Percentiles rank a stretch among this genome's conserved stretches.
Conservation (phyloP, 257 asterid genomes). For the Dorcoceras hygrometricum region DNA sequence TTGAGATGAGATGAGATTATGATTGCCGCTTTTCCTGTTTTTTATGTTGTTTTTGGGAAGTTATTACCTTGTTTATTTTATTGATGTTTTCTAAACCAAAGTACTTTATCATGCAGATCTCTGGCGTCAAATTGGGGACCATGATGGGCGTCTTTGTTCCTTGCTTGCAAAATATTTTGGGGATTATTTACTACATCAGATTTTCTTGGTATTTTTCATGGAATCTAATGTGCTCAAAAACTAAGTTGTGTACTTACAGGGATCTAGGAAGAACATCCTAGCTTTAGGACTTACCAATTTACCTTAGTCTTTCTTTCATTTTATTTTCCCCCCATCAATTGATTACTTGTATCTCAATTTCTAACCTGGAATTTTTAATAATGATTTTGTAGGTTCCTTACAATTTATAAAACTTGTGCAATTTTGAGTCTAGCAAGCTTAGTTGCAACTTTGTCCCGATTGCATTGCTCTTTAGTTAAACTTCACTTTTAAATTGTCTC, state of each 20-base stretch:
- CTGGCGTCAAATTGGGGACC: slow-evolving; percentile 74
- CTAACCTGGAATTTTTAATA: not conserved
- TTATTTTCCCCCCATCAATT: not conserved
- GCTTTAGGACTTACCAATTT: not conserved
- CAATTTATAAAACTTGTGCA: slow-evolving; percentile 4
- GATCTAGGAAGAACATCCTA: slow-evolving; percentile 1
- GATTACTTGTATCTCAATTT: slow-evolving; percentile 1
- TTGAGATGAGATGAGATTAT: too few species aligned
- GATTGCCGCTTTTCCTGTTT: slow-evolving; percentile 5
- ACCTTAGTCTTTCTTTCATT: not conserved
- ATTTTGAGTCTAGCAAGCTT: not conserved
- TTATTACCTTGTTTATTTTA: slow-evolving; percentile 14
- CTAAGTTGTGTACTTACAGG: not conserved
- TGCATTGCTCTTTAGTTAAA: not conserved
- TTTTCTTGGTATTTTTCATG: slow-evolving; percentile 71
- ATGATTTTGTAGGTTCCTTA: slow-evolving; percentile 7
- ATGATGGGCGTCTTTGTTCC: slow-evolving; percentile 99
- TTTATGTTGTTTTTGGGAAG: not conserved
- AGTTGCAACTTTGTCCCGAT: not conserved
- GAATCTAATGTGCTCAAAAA: slow-evolving; percentile 6
- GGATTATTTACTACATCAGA: slow-evolving; percentile 92
- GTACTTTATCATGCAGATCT: slow-evolving; percentile 46
- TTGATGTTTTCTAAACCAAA: slow-evolving; percentile 26
- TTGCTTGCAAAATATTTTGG: slow-evolving; percentile 93
- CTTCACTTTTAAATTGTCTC: slow-evolving; percentile 3